Base-by-base conservation (phyloP, 495 filamentous ascomycete species). In the Xylaria curta region DNA sequence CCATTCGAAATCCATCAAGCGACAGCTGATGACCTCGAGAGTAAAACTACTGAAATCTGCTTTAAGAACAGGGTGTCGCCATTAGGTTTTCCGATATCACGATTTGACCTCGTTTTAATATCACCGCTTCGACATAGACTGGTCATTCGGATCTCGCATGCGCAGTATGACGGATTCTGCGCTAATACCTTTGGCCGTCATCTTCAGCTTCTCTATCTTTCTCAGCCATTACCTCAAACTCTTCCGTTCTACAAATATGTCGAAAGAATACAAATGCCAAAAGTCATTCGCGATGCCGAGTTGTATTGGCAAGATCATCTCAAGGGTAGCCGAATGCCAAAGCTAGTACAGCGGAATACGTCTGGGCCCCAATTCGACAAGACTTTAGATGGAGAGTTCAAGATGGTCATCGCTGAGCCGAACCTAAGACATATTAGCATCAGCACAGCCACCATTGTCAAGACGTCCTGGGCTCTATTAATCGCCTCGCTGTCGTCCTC, bases 161-260 rank as follows among this genome's bases (percentile, higher is more conserved):
- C 47, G n/a, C 47, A 51, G 47, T 51, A 51, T 51, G 47, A 51
- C 47, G 47, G 47, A 21, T 51, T 51, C 47, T 51, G 47, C 47
- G 47, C 47, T n/a, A n/a, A 51, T 24, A 51, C 47, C 47, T 51
- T 51, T 51, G 7, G 6, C n/a, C 47, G n/a, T 24, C 47, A 51
- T n/a, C 47, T 51, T 51, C 47, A 8, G 47, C 47, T 21, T 8
- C 47, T 51, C n/a, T 51, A 51, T 19, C 47, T 51, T 8, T 51
- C 47, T 2, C 47, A 8, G n/a, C n/a, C 47, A 51, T 51, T 51
- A 10, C 47, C 47, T 51, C 47, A 51, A 51, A 51, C 47, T 51
- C 47, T 51, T n/a, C n/a, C 47, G 3, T 51, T 51, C 47, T 51
- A 24, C 47, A n/a, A 51, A 51, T 51, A 51, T 51, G 47, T n/a